A percentile compares a stretch with the other conserved stretches of the same genome.
Conservation (phyloP, 2,329 filamentous ascomycete genomes). For the Aureobasidium sp. region DNA sequence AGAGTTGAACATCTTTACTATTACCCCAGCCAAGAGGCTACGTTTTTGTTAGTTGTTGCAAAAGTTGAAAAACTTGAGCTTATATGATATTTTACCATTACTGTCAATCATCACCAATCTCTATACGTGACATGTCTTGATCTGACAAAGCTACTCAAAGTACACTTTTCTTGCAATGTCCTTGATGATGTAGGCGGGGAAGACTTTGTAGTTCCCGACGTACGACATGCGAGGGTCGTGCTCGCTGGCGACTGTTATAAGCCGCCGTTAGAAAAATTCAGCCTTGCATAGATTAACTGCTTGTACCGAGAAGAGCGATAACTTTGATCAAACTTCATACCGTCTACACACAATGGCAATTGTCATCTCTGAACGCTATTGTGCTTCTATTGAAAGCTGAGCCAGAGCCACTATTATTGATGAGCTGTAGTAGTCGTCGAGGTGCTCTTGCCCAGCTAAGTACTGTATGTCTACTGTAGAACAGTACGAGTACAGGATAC, state of each 20-base stretch:
- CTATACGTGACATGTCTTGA: background rate
- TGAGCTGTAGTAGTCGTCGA: background rate
- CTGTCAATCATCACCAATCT: background rate
- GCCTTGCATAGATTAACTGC: background rate
- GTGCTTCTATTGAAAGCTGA: background rate
- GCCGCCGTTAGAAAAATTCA: background rate
- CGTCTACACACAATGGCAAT: background rate
- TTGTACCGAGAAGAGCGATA: background rate
- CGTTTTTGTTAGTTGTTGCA: constrained; percentile 1
- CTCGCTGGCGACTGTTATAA: background rate
- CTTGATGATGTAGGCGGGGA: too few relatives aligned
- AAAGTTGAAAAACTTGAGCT: background rate
- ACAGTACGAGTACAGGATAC: background rate
- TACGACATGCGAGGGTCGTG: background rate
- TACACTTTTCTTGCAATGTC: too few relatives aligned
- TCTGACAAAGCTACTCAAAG: too few relatives aligned
- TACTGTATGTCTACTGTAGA: background rate
- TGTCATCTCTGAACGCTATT: background rate
- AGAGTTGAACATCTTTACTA: background rate
- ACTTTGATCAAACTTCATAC: background rate
- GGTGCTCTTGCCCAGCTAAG: background rate
- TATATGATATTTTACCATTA: background rate
- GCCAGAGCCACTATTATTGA: background rate
- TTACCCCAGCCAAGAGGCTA: constrained; percentile 4
- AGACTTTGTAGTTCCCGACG: background rate